Base-by-base conservation (phyloP, 257 asterid genomes). In the Primulina tabacum region DNA sequence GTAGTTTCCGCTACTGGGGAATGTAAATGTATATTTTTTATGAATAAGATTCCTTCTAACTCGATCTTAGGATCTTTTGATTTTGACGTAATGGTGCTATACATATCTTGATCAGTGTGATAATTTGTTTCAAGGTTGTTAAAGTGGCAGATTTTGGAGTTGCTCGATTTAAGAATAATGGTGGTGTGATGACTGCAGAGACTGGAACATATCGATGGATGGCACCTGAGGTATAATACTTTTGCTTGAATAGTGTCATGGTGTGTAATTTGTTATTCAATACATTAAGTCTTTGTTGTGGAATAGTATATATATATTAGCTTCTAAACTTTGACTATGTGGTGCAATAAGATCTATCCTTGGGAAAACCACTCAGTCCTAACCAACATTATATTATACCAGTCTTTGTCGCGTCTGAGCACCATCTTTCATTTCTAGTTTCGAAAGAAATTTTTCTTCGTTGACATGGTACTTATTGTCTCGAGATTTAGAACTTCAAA, bases 61-160 rank as follows among this genome's bases (percentile, higher is more conserved):
- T 40, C 56, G 18, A 17, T 16, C 18, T 66, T 32, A 29, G 50
- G 30, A 5, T 16, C 64, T 62, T 58, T 73, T 64, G 47, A 52
- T 61, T 37, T 60, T 34, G 62, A 57, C 12, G 18, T 68, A 35
- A 24, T 40, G 62, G 61, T 62, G 64, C 50, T 59, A 35, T 70
- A 7, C 74, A 62, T 70, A 77, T 71, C 20, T 74, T 78, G 74
- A 76, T 82, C 16, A 55, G 75, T 76, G 74, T 68, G 72, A 30
- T 78, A 61, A 81, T 72, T 68, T 82, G 58, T 72, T 79, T 76
- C 76, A 83, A 93, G 99, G 92, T 90, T 75, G 96, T 93, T 69
- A 90, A 93, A 85, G 97, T 93, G 81, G 99, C 96, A 59, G 99
- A 93, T 80, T 90, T 93, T 78, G 99, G 99, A 69, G 96, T 93